Evolutionary conservation across 768 basidiomycete species (phyloP).

Genomic region (Phanerodontia chrysosporium): DNA sequence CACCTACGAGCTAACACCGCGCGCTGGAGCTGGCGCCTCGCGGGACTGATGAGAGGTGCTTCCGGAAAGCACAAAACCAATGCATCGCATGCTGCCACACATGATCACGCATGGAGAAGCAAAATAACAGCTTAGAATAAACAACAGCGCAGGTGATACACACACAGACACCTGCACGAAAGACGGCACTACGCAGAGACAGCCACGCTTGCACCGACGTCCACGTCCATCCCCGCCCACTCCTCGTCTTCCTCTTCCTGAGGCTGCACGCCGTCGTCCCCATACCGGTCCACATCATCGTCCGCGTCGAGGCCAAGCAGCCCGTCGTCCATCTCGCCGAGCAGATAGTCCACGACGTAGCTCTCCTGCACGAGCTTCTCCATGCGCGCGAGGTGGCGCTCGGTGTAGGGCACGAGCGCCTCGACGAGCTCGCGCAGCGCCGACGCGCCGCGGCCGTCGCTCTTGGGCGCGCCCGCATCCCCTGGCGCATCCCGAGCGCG

Average conservation of each 20-base stretch:
- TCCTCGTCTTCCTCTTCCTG: background rate
- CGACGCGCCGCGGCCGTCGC: conserved; percentile 17
- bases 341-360: conserved; percentile 87
- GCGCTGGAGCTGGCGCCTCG: no score
- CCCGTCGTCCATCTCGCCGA: conserved; percentile 84
- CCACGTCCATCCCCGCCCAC: background rate
- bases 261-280: background rate
- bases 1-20: no score
- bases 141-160: no score
- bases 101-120: no score
- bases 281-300: conserved; percentile 31
- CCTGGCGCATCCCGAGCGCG: conserved; percentile 19
- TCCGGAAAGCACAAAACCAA: no score
- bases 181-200: background rate
- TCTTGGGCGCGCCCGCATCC: conserved; percentile 3
- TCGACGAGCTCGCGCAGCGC: conserved; percentile 74
- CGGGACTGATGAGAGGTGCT: no score
- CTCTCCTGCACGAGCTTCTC: conserved; percentile 91
- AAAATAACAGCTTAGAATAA: no score
- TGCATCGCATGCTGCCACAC: no score
- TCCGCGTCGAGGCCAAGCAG: conserved; percentile 43
- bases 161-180: no score
- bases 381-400: conserved; percentile 82
- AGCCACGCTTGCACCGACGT: background rate
- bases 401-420: conserved; percentile 88